Percentiles rank a stretch among this genome's conserved stretches.
These are phyloP conservation scores for Suillus alpinus DNA, from an alignment of 768 basidiomycete species.

Conservation along the genomic window DNA sequence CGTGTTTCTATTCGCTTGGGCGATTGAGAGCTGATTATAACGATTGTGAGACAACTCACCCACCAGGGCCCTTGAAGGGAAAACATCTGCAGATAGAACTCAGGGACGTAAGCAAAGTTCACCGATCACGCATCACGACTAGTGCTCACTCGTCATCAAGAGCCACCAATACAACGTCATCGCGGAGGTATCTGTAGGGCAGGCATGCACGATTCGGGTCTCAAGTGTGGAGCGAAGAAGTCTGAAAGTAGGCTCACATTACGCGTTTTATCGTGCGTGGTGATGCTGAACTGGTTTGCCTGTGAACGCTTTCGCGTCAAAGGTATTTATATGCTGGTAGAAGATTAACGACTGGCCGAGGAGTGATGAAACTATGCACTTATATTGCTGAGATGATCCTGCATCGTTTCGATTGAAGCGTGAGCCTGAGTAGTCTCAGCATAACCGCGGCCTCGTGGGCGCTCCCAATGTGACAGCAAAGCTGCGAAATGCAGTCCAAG, in stretches of 20 bases:
- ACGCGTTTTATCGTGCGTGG: too few species aligned
- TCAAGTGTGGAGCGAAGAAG: neutral
- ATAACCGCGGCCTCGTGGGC: neutral
- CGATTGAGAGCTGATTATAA: neutral
- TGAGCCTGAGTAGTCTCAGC: neutral
- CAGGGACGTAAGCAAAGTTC: neutral
- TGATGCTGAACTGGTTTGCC: neutral
- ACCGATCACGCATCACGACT: neutral
- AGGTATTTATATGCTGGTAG: neutral
- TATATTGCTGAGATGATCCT: neutral
- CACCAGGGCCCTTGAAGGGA: neutral
- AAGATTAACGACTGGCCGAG: neutral
- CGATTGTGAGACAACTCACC: neutral
- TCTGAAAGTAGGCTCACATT: neutral
- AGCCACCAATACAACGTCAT: neutral
- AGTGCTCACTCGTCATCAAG: neutral
- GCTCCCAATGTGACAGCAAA: neutral
- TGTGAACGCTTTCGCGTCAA: neutral
- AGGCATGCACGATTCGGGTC: neutral
- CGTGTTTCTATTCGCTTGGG: neutral
- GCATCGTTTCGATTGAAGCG: neutral
- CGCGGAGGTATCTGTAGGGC: neutral
- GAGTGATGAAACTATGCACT: neutral
- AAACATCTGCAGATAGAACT: neutral
- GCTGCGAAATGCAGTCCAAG: neutral